Evolutionary conservation across 1,139 yeast genomes (phyloP).

Genomic region (Yamadazyma songkhlaensis): DNA sequence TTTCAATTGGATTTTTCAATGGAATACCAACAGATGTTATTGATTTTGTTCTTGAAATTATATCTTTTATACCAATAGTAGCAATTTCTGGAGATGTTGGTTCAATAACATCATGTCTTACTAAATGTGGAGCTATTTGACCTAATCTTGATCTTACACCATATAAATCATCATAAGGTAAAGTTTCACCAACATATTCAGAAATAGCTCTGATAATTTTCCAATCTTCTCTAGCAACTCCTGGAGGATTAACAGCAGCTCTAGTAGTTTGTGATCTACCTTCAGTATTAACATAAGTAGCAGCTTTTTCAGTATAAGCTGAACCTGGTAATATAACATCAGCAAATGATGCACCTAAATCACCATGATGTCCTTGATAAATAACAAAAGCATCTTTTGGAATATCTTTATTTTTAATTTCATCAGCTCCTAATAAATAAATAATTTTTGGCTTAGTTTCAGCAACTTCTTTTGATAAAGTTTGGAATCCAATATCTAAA

Average conservation of each 20-base stretch:
- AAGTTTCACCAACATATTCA: slow-evolving; percentile 67
- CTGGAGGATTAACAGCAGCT: slow-evolving; percentile 90
- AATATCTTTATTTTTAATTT: slow-evolving; percentile 63
- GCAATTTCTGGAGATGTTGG: slow-evolving; percentile 60
- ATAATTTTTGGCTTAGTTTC: slow-evolving; percentile 67
- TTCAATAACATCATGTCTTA: slow-evolving; percentile 75
- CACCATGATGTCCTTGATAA: slow-evolving; percentile 94
- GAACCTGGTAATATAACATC: slow-evolving; percentile 87
- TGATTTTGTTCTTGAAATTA: slow-evolving; percentile 36
- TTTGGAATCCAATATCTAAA: slow-evolving; percentile 76
- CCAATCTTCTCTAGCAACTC: slow-evolving; percentile 93
- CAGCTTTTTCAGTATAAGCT: slow-evolving; percentile 86
- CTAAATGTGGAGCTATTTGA: slow-evolving; percentile 79
- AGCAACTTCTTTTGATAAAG: slow-evolving; percentile 47
- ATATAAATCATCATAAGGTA: slow-evolving; percentile 76
- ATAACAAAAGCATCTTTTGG: slow-evolving; percentile 87
- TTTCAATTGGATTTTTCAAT: slow-evolving; percentile 68
- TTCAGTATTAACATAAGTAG: slow-evolving; percentile 88
- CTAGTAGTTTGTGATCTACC: slow-evolving; percentile 85
- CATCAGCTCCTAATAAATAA: slow-evolving; percentile 85
- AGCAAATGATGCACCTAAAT: slow-evolving; percentile 82
- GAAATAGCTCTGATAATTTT: slow-evolving; percentile 80
- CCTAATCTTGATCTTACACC: slow-evolving; percentile 70
- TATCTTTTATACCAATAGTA: slow-evolving; percentile 54
- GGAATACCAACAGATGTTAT: slow-evolving; percentile 46